Evolutionary conservation across 2,329 filamentous ascomycete species (phyloP), one percentile per base, ranked within the genome.

Genomic region (Dactylellina haptotyla): DNA sequence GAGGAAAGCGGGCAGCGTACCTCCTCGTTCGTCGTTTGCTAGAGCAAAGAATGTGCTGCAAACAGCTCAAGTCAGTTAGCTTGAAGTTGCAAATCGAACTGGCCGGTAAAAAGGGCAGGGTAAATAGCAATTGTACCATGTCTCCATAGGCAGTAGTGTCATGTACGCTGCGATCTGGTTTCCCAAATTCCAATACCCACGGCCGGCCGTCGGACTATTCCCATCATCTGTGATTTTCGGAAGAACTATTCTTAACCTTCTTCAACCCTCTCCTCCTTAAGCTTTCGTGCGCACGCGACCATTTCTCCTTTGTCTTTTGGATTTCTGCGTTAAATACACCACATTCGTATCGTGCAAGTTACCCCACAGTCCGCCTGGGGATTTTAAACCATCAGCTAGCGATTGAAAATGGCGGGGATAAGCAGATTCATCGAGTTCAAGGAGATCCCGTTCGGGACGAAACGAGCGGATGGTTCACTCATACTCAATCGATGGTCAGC

Each of bases 401-500:
- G 20, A 4, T 26, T 25, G 54, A 66, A 9, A 58, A 73, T 73
- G 69, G 69, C 69, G 48, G 69, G 54, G 39, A 39, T 46, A 34
- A 73, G 69, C 37, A 72, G 69, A 64, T 78, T 78, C 61, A 75
- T 78, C 48, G 73, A 77, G 50, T 78, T 77, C 65, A 75, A 71
- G 50, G 70, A 76, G 62, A 59, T 77, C 56, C 77, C 77, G 16
- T 71, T 77, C 46, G 77, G 77, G 39, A 78, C 77, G 51, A 75
- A 75, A 56, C 75, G 76, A 50, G 71, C 65, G 63, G 84, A 89
- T 81, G 88, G 87, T 58, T 85, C 85, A 75, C 85, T 83, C n/a
- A 85, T 85, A 18, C 83, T 98, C 76, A 98, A 98, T 82, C 88
- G 90, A 73, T 96, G 91, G 86, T 97, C 93, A 3, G 87, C 91